Evolutionary conservation across 164 flowering plant genomes (phyloP).

Genomic region (Magnolia officinalis): DNA sequence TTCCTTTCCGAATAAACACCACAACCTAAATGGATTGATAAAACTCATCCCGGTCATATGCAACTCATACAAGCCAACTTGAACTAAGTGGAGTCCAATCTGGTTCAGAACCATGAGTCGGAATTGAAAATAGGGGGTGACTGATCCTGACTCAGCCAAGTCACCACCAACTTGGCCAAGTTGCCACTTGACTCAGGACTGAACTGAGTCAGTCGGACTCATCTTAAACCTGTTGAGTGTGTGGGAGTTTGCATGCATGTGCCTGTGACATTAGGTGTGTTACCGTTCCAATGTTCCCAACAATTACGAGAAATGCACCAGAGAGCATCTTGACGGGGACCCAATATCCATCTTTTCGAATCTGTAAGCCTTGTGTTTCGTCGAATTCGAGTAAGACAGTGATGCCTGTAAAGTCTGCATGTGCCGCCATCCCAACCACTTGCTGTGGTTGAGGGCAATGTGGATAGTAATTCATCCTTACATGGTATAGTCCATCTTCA

Average conservation of each 20-base stretch:
- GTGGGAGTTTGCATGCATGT: neutral
- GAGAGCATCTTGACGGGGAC: constrained; percentile 2
- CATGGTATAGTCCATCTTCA: neutral
- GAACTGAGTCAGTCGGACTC: too few relatives aligned
- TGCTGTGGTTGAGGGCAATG: constrained; percentile 7
- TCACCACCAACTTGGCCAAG: too few relatives aligned
- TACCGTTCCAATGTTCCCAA: constrained; percentile 10
- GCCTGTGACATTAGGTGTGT: neutral
- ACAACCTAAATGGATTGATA: too few relatives aligned
- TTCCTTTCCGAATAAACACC: too few relatives aligned
- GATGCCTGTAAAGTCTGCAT: constrained; percentile 5
- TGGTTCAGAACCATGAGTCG: too few relatives aligned
- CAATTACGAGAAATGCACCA: neutral
- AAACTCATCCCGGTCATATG: too few relatives aligned
- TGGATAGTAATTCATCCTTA: constrained; percentile 14
- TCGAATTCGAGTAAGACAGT: constrained; percentile 9
- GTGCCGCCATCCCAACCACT: constrained; percentile 5
- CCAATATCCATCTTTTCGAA: constrained; percentile 12
- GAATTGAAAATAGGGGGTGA: too few relatives aligned
- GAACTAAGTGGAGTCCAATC: too few relatives aligned
- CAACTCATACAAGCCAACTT: too few relatives aligned
- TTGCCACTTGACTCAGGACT: too few relatives aligned
- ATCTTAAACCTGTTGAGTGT: too few relatives aligned
- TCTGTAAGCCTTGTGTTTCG: constrained; percentile 9
- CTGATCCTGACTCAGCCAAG: neutral